These are phyloP conservation scores for Cladorrhinum sp. DNA, from an alignment of 2,329 filamentous ascomycete genomes.

Conservation along the genomic window DNA sequence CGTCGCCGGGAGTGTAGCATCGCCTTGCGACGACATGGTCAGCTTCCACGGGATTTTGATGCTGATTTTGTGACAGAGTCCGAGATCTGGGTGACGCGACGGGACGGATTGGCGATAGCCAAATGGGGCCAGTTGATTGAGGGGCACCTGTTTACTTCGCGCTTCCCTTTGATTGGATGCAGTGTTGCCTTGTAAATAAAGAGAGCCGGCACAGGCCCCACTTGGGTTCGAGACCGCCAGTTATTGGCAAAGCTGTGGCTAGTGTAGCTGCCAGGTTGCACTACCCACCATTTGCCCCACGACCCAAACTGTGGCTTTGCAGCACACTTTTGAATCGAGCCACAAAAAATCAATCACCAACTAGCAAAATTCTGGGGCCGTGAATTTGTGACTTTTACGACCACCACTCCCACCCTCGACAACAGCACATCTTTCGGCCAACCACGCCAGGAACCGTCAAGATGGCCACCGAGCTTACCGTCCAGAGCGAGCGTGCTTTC, in stretches of 20 bases:
- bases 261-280: neutral
- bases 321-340: conserved; percentile 24
- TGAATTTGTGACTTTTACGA: conserved; percentile 28
- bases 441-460: conserved; percentile 48
- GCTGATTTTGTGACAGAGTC: neutral
- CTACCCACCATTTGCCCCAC: neutral
- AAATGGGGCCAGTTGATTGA: conserved; percentile 7
- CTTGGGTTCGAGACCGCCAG: neutral
- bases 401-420: conserved; percentile 26
- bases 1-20: conserved; percentile 53
- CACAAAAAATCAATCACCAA: conserved; percentile 29
- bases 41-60: neutral
- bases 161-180: neutral
- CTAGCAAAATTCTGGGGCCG: conserved; percentile 28
- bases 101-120: neutral
- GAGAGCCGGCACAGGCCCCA: neutral
- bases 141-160: conserved; percentile 5
- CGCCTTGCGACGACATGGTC: conserved; percentile 29
- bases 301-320: conserved; percentile 8
- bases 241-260: conserved; percentile 17
- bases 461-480: conserved; percentile 98
- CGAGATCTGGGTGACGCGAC: conserved; percentile 14
- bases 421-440: conserved; percentile 38
- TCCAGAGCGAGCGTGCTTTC: conserved; percentile 99
- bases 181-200: neutral